A percentile compares a stretch with the other conserved stretches of the same genome.
phyloP scores from a whole-genome alignment of 2,329 filamentous ascomycete species.

The Cladosporium phlei region DNA sequence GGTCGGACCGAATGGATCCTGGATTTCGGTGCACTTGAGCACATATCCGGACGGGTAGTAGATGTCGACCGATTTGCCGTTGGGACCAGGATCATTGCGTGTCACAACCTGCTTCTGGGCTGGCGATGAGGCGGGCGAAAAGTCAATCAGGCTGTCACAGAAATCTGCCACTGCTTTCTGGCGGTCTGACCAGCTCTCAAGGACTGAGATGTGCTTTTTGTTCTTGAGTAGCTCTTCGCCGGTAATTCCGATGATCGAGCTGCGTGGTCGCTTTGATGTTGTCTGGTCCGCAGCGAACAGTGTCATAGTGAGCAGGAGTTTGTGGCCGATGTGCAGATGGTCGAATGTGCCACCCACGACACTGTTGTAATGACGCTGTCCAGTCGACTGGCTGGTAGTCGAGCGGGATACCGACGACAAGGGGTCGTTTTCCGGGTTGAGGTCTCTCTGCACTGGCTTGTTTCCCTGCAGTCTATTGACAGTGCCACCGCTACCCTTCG shows the following conservation, averaged over 20 bases:
- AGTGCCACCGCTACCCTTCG: constrained; percentile 28
- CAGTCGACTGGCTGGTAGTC: not conserved
- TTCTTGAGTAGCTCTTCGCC: constrained; percentile 80
- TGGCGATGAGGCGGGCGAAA: constrained; percentile 31
- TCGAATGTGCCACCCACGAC: constrained; percentile 88
- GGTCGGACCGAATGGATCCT: constrained; percentile 85
- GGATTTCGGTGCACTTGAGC: constrained; percentile 77
- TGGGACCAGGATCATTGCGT: constrained; percentile 41
- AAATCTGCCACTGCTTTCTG: constrained; percentile 68
- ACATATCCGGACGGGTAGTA: constrained; percentile 58
- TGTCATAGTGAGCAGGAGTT: constrained; percentile 87
- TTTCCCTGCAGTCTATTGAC: constrained; percentile 35
- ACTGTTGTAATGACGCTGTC: constrained; percentile 42
- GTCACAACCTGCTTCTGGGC: constrained; percentile 32
- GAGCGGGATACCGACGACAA: constrained; percentile 4
- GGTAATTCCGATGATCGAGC: constrained; percentile 68
- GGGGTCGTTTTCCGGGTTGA: constrained; percentile 11
- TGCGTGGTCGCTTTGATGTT: constrained; percentile 33
- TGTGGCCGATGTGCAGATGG: constrained; percentile 91
- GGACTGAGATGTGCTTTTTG: constrained; percentile 77
- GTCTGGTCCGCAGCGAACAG: constrained; percentile 60
- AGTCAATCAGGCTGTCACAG: constrained; percentile 57
- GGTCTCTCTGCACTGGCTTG: constrained; percentile 24
- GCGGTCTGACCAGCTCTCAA: constrained; percentile 76
- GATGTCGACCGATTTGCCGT: constrained; percentile 52